Evolutionary conservation across 140 eudicot genomes (phyloP), one percentile per base, ranked within the genome.

Genomic region (Senecio squalidus): DNA sequence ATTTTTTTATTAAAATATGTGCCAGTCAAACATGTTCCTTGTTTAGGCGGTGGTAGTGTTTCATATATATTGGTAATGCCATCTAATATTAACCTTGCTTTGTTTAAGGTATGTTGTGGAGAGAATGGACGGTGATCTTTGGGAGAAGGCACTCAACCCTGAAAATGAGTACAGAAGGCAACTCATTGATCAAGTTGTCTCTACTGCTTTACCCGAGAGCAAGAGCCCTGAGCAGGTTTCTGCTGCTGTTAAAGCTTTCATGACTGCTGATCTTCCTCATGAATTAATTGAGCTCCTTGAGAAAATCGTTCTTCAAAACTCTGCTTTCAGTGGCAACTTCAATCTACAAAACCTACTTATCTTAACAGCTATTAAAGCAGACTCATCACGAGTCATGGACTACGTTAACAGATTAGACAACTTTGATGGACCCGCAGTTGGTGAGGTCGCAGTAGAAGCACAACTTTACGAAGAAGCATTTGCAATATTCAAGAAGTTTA

Each of bases 181-280:
- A 71, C 89, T 93, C 66, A 93, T 93, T 50, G 99, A 93, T 64
- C 99, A 93, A 81, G 99, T 86, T 71, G 96, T 91, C 28, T 91
- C 98, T 15, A 91, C 98, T 69, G 98, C 99, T 53, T 55, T 93
- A 71, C 99, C 99, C 0, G 99, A 93, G 48, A 84, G 95, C 93
- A 93, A 93, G 83, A 83, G 95, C 74, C 98, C 96, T 0, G 98
- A 91, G 45, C 96, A 91, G 71, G 98, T 91, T 33, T 91, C 96
- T 51, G 94, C 98, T 11, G 98, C 98, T 43, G 98, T 91, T 29
- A 91, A 91, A 66, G 96, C 98, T 50, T 91, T 91, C 70, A 91
- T 91, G 99, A 84, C 99, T 6, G 99, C 99, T 44, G 99, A 93
- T 68, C 96, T 93, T 39, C 99, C 99, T 9, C 99, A 93, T 54